These are phyloP conservation scores for Eimeria praecox DNA, from an alignment of 169 alveolate species.

Conservation along the genomic window DNA sequence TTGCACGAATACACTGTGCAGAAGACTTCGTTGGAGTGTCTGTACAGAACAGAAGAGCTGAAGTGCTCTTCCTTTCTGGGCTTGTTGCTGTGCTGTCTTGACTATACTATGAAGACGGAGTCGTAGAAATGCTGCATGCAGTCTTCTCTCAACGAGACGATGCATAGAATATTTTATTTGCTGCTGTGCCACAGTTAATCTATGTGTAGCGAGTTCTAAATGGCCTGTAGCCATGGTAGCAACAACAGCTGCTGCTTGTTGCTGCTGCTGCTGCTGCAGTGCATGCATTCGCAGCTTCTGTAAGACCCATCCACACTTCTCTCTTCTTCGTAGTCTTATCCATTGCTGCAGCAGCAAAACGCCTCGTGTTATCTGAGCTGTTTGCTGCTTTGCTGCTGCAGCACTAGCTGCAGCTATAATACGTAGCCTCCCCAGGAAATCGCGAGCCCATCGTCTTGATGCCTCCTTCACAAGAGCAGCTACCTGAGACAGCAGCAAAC, in stretches of 20 bases:
- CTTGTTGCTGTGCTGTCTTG: conserved; percentile 2
- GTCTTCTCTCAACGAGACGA: background rate
- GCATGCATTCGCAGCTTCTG: conserved; percentile 38
- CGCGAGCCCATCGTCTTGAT: conserved; percentile 19
- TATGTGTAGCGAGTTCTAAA: conserved; percentile 28
- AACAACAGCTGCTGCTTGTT: conserved; percentile 4
- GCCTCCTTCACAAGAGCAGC: conserved; percentile 37
- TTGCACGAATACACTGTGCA: background rate
- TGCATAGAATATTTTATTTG: background rate
- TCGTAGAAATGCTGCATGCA: background rate
- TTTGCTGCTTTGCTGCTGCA: background rate
- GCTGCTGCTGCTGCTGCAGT: conserved; percentile 36
- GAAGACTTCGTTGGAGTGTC: background rate
- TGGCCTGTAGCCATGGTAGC: conserved; percentile 52
- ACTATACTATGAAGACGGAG: background rate
- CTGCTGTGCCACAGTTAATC: conserved; percentile 7
- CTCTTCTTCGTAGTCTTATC: conserved; percentile 14
- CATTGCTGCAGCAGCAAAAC: conserved; percentile 27
- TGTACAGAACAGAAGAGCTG: conserved; percentile 11
- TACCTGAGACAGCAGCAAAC: conserved; percentile 3
- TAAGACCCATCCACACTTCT: background rate
- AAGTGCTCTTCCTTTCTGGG: background rate
- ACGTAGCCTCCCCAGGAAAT: background rate
- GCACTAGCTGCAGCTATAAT: background rate
- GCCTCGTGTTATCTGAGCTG: background rate